Percentiles rank a stretch among this genome's conserved stretches.
Evolutionary conservation across 2,329 filamentous ascomycete genomes (phyloP).

Genomic region (Plectosphaerella plurivora): DNA sequence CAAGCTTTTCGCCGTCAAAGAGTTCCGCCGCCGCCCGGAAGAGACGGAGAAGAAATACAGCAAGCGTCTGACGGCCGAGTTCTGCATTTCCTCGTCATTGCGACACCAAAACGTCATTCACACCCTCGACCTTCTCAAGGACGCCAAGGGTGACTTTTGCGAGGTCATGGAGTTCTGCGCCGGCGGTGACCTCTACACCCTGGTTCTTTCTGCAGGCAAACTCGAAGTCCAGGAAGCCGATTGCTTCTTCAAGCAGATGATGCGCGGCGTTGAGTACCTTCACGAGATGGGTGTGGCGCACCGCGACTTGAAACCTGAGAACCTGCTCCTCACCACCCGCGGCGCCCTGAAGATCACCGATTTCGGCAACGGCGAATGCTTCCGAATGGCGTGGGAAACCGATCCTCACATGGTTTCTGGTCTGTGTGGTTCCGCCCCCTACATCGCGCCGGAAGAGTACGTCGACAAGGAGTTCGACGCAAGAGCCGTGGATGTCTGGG

Average conservation of each 20-base stretch:
- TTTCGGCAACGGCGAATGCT: constrained; percentile 98
- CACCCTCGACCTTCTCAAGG: constrained; percentile 90
- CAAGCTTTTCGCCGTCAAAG: constrained; percentile 95
- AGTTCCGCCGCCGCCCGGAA: constrained; percentile 89
- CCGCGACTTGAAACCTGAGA: constrained; percentile 94
- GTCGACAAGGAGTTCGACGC: constrained; percentile 94
- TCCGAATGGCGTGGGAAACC: constrained; percentile 99
- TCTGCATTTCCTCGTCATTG: constrained; percentile 95
- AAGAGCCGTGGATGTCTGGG: constrained; percentile 96
- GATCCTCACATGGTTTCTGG: constrained; percentile 98
- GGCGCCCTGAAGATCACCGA: constrained; percentile 96
- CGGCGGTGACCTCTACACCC: constrained; percentile 90
- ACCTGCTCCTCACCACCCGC: constrained; percentile 86
- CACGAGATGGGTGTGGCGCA: constrained; percentile 99
- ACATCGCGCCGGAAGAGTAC: constrained; percentile 97
- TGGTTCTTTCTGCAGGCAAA: constrained; percentile 86
- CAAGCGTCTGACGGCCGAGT: constrained; percentile 94
- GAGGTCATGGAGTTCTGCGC: constrained; percentile 99
- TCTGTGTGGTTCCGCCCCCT: constrained; percentile 92
- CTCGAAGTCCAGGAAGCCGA: constrained; percentile 90
- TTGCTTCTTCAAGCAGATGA: constrained; percentile 98
- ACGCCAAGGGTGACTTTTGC: constrained; percentile 95
- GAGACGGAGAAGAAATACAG: constrained; percentile 97
- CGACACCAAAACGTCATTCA: constrained; percentile 98
- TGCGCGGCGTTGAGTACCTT: constrained; percentile 98